Conservation (phyloP, 352 stramenopile genomes). For the Globisporangium cylindrosporum region DNA sequence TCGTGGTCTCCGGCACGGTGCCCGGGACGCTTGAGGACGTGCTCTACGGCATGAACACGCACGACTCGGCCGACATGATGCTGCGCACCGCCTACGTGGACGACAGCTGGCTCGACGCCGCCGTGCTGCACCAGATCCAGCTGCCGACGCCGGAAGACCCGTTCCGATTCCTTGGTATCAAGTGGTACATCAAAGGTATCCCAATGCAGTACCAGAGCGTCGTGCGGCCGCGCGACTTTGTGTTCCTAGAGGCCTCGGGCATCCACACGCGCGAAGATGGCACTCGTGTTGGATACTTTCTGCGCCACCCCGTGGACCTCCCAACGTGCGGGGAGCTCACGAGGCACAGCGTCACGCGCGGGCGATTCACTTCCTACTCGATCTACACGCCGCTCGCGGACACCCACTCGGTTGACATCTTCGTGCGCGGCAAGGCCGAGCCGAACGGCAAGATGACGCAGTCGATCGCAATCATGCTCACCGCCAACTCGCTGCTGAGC, state of each 20-base stretch:
- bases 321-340: slow-evolving; percentile 4
- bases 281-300: slow-evolving; percentile 17
- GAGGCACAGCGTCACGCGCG: slow-evolving; percentile 6
- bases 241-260: slow-evolving; percentile 19
- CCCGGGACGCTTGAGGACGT: slow-evolving; percentile 18
- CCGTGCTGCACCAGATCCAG: slow-evolving; percentile 15
- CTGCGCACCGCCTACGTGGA: slow-evolving; percentile 20
- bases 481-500: slow-evolving; percentile 23
- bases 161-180: slow-evolving; percentile 21
- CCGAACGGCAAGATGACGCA: slow-evolving; percentile 14
- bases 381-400: slow-evolving; percentile 16
- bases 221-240: slow-evolving; percentile 18
- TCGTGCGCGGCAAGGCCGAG: slow-evolving; percentile 13
- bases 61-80: slow-evolving; percentile 21
- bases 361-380: slow-evolving; percentile 11
- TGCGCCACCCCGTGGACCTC: slow-evolving; percentile 23
- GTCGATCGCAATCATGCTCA: slow-evolving; percentile 10
- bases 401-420: slow-evolving; percentile 14
- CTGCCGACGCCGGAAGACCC: slow-evolving; percentile 11
- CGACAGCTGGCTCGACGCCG: slow-evolving; percentile 18
- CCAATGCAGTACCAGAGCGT: slow-evolving; percentile 1
- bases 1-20: slow-evolving; percentile 17
- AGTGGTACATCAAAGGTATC: slow-evolving; percentile 22
- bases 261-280: slow-evolving; percentile 7
- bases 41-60: slow-evolving; percentile 16